A percentile compares a stretch with the other conserved stretches of the same genome.
Conservation (phyloP, 768 basidiomycete genomes). For the Mycena amicta region DNA sequence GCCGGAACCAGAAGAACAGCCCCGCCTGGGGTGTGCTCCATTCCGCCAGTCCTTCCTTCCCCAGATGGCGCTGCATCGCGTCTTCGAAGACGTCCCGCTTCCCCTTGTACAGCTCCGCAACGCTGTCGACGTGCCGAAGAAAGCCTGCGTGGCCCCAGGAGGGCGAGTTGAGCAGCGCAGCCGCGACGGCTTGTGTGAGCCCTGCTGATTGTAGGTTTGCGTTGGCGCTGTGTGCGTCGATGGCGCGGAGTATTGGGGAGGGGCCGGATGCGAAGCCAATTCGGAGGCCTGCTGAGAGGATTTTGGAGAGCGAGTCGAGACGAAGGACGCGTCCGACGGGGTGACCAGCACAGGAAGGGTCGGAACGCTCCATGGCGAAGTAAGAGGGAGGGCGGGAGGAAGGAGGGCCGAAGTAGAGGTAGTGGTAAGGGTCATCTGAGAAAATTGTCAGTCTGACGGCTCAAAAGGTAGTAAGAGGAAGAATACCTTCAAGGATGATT, state of each 20-base stretch:
- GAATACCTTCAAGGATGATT: conserved; percentile 77
- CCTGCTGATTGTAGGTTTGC: conserved; percentile 70
- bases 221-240: conserved; percentile 60
- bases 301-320: conserved; percentile 89
- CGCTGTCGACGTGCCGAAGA: conserved; percentile 61
- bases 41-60: conserved; percentile 61
- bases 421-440: conserved; percentile 79
- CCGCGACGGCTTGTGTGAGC: conserved; percentile 64
- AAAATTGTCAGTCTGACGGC: too few relatives aligned
- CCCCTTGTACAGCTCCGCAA: conserved; percentile 72
- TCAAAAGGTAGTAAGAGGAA: too few relatives aligned
- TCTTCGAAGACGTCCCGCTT: conserved; percentile 80
- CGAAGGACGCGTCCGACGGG: conserved; percentile 80
- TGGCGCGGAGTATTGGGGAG: conserved; percentile 60
- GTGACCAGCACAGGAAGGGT: conserved; percentile 35
- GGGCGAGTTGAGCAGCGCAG: conserved; percentile 48
- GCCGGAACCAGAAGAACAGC: conserved; percentile 92
- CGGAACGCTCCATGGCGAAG: conserved; percentile 74
- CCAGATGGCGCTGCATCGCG: conserved; percentile 76
- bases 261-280: conserved; percentile 85
- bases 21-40: conserved; percentile 75
- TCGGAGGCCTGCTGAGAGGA: conserved; percentile 75
- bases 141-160: conserved; percentile 82
- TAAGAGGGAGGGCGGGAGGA: conserved; percentile 71
- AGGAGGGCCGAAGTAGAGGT: conserved; percentile 68